These are phyloP conservation scores for Dictyostelium brefeldianum DNA, from an alignment of 78 protist genomes.

Conservation along the genomic window DNA sequence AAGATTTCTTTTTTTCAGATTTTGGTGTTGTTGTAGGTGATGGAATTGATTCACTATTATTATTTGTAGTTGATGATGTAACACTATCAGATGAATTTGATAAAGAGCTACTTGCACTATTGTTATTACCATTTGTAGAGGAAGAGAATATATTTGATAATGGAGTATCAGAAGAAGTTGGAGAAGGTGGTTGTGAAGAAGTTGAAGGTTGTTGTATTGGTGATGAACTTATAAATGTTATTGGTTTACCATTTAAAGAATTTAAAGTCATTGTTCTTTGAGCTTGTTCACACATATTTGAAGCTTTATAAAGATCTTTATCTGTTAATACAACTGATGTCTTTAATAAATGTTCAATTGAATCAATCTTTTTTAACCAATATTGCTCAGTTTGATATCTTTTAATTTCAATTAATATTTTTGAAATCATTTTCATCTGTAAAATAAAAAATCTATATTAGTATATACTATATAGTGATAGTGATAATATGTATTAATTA, in stretches of 20 bases:
- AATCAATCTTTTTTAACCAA: slow-evolving; percentile 41
- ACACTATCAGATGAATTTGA: not conserved
- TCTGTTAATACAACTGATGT: slow-evolving; percentile 28
- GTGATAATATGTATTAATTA: not conserved
- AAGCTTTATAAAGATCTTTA: slow-evolving; percentile 63
- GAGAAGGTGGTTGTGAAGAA: not conserved
- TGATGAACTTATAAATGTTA: too few species aligned
- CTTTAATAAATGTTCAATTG: slow-evolving; percentile 34
- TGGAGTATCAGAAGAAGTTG: not conserved
- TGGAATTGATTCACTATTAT: too few species aligned
- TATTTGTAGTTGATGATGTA: not conserved
- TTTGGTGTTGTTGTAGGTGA: too few species aligned
- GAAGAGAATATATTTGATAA: not conserved
- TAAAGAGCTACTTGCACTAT: not conserved
- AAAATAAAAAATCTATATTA: not conserved
- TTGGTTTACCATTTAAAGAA: not conserved
- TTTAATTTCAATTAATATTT: slow-evolving; percentile 51
- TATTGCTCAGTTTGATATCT: slow-evolving; percentile 72
- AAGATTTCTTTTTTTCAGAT: too few species aligned
- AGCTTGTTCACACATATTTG: slow-evolving; percentile 47
- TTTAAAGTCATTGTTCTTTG: slow-evolving; percentile 23
- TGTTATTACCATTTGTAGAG: not conserved
- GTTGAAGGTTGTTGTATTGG: not conserved
- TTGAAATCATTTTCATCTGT: slow-evolving; percentile 65
- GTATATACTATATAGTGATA: too few species aligned